Evolutionary conservation across 805 yeast genomes (phyloP).

Genomic region (Hanseniaspora vineae): DNA sequence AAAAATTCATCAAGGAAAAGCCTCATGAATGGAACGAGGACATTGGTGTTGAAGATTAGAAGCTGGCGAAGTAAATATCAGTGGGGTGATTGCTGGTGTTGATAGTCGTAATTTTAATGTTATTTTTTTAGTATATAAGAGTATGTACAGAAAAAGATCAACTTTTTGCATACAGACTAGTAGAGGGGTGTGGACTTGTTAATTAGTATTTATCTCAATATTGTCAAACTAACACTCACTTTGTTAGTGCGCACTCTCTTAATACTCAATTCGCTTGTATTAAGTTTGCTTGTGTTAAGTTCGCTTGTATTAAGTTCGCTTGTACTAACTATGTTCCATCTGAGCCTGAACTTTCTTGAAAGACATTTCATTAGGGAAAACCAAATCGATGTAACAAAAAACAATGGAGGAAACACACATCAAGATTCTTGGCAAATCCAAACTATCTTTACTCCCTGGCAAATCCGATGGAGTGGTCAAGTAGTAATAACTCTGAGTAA

Average conservation of each 20-base stretch:
- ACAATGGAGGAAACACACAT: constrained; percentile 35
- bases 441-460: constrained; percentile 22
- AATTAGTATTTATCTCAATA: too few relatives aligned
- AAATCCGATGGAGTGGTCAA: constrained; percentile 14
- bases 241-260: too few relatives aligned
- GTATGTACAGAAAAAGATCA: neutral
- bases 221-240: too few relatives aligned
- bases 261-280: too few relatives aligned
- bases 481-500: constrained; percentile 31
- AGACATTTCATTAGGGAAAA: constrained; percentile 16
- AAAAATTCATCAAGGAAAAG: constrained; percentile 59
- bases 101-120: too few relatives aligned
- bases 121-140: neutral
- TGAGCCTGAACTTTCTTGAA: constrained; percentile 3
- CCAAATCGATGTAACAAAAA: constrained; percentile 42
- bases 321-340: too few relatives aligned
- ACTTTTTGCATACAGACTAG: too few relatives aligned
- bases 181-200: too few relatives aligned
- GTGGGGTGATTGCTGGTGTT: too few relatives aligned
- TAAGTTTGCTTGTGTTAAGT: too few relatives aligned
- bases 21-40: constrained; percentile 79
- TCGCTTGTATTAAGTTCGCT: too few relatives aligned
- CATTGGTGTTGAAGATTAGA: constrained; percentile 45
- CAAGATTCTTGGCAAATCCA: constrained; percentile 27
- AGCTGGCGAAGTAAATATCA: too few relatives aligned